Conservation (phyloP, 2,329 filamentous ascomycete species). For the Microdochium trichocladiopsis region DNA sequence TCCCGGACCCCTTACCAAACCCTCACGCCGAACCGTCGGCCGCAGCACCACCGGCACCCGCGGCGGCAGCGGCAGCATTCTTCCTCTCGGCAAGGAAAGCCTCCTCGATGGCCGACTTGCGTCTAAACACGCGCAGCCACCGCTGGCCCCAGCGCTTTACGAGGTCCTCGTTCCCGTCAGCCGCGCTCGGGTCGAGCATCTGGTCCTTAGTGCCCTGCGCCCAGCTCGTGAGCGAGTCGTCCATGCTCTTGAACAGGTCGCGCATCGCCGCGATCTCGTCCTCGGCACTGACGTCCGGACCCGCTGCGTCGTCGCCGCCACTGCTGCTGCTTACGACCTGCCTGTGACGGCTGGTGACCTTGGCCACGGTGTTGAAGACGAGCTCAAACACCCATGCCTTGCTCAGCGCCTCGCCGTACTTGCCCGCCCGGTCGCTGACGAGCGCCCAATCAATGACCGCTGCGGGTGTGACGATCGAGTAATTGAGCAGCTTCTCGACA, state of each 20-base stretch:
- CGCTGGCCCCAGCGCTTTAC: conserved; percentile 75
- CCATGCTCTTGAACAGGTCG: conserved; percentile 72
- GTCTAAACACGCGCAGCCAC: conserved; percentile 79
- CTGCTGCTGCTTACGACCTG: conserved; percentile 61
- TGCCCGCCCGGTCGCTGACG: conserved; percentile 39
- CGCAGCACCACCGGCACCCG: background rate
- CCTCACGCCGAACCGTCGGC: background rate
- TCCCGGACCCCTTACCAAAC: too few relatives aligned
- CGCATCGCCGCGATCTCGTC: conserved; percentile 68
- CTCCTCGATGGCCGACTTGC: conserved; percentile 82
- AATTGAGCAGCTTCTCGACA: conserved; percentile 94
- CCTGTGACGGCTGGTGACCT: conserved; percentile 80
- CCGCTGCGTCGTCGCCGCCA: conserved; percentile 9
- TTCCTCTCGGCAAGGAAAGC: conserved; percentile 40
- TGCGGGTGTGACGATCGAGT: conserved; percentile 82
- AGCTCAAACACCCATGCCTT: conserved; percentile 82
- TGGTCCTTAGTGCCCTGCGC: conserved; percentile 68
- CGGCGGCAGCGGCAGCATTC: conserved; percentile 3
- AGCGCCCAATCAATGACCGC: conserved; percentile 89
- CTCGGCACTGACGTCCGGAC: conserved; percentile 41
- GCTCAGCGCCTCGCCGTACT: conserved; percentile 61
- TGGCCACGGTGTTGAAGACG: conserved; percentile 78
- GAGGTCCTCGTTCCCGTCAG: conserved; percentile 53
- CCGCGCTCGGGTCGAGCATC: conserved; percentile 55
- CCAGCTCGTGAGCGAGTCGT: conserved; percentile 69